Evolutionary conservation across 768 basidiomycete species (phyloP).

Genomic region (Trametes cubensis): DNA sequence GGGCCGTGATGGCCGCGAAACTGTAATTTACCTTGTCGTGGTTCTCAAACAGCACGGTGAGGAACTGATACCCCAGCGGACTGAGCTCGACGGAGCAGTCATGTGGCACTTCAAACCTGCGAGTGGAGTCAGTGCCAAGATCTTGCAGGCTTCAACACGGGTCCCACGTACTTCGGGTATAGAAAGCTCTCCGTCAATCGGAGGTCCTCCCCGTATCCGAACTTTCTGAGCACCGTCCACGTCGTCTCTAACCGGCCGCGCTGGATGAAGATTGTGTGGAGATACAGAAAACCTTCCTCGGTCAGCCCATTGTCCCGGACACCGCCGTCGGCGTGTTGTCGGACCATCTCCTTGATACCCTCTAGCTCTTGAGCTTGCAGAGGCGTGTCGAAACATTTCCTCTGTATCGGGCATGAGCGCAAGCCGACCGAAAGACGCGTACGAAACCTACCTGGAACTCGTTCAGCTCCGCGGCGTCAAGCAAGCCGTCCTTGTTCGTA

Average conservation of each 20-base stretch:
- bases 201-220: slow-evolving; percentile 95
- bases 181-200: slow-evolving; percentile 87
- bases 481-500: slow-evolving; percentile 87
- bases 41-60: slow-evolving; percentile 94
- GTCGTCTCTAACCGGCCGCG: slow-evolving; percentile 94
- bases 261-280: slow-evolving; percentile 97
- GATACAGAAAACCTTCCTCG: slow-evolving; percentile 89
- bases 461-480: slow-evolving; percentile 90
- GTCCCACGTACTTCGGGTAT: slow-evolving; percentile 71
- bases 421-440: background rate
- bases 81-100: slow-evolving; percentile 96
- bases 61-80: slow-evolving; percentile 93
- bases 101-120: slow-evolving; percentile 78
- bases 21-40: slow-evolving; percentile 78
- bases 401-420: slow-evolving; percentile 43
- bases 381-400: slow-evolving; percentile 94
- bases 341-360: slow-evolving; percentile 93
- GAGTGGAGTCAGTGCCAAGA: slow-evolving; percentile 20
- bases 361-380: slow-evolving; percentile 92
- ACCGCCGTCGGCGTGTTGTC: slow-evolving; percentile 72
- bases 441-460: slow-evolving; percentile 83
- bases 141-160: background rate
- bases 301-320: slow-evolving; percentile 83
- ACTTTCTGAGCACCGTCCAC: slow-evolving; percentile 93
- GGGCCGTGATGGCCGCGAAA: background rate